Conservation (phyloP, 768 basidiomycete species). For the Suillus brevipes region DNA sequence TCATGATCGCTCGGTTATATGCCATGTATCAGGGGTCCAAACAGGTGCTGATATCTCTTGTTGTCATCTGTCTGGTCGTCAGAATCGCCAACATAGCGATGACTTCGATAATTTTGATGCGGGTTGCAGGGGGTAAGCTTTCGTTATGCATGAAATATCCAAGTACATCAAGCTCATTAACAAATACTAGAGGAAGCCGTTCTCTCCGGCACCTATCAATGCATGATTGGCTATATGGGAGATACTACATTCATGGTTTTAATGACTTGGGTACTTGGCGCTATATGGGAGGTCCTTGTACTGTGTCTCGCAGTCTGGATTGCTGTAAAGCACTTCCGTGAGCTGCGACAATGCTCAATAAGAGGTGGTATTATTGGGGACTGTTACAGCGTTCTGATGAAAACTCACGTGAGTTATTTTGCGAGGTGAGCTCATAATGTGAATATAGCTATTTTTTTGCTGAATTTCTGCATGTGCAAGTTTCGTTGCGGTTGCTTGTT, state of each 20-base stretch:
- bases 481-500: neutral
- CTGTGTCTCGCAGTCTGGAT: neutral
- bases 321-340: neutral
- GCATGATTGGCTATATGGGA: neutral
- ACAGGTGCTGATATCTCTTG: neutral
- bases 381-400: neutral
- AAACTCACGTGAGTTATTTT: neutral
- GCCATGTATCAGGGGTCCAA: neutral
- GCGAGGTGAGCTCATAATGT: neutral
- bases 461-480: neutral
- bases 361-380: neutral
- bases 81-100: neutral
- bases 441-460: neutral
- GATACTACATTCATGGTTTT: neutral
- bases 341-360: neutral
- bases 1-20: neutral
- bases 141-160: neutral
- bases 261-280: neutral
- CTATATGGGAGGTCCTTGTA: neutral
- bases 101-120: accelerated
- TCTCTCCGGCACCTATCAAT: neutral
- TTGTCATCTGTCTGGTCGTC: neutral
- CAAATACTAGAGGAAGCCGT: neutral
- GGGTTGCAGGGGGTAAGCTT: neutral
- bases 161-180: neutral